These are phyloP conservation scores for Trichocladium antarcticum DNA, from an alignment of 495 filamentous ascomycete species.

Conservation along the genomic window DNA sequence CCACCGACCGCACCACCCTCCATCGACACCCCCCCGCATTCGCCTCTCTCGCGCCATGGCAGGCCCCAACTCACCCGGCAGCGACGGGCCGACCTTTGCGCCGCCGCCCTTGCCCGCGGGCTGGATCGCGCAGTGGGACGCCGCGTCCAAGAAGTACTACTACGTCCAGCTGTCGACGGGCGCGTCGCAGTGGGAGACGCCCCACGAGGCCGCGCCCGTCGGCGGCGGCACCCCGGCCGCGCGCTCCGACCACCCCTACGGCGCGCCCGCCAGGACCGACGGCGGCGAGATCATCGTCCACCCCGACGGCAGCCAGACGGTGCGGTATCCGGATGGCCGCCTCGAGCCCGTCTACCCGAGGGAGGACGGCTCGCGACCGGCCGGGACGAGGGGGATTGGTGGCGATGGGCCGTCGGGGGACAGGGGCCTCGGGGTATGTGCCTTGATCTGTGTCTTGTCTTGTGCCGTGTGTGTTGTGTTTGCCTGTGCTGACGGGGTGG, in stretches of 20 bases:
- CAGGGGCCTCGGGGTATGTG: conserved; percentile 37
- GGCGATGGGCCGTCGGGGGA: conserved; percentile 29
- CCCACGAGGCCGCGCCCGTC: conserved; percentile 50
- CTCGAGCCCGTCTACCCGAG: conserved; percentile 38
- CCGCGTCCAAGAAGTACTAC: conserved; percentile 60
- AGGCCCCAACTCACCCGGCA: conserved; percentile 46
- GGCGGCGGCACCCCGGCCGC: conserved; percentile 39
- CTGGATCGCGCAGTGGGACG: conserved; percentile 81
- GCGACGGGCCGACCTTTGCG: conserved; percentile 58
- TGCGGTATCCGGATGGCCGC: conserved; percentile 39
- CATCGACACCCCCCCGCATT: too few species aligned
- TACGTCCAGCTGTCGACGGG: conserved; percentile 68
- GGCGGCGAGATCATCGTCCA: conserved; percentile 40
- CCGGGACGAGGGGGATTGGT: conserved; percentile 26
- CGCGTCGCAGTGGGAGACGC: conserved; percentile 66
- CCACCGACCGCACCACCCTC: too few species aligned
- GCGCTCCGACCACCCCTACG: conserved; percentile 41
- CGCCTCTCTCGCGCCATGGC: conserved; percentile 26
- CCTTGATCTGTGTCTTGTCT: conserved; percentile 5
- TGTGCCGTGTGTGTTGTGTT: neutral
- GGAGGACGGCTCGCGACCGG: conserved; percentile 19
- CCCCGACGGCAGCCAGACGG: conserved; percentile 41
- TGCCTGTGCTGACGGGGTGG: neutral
- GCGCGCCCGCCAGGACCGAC: conserved; percentile 27
- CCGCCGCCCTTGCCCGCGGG: conserved; percentile 60